phyloP scores from a whole-genome alignment of 2,329 filamentous ascomycete species.

The Xylariaceae sp. region DNA sequence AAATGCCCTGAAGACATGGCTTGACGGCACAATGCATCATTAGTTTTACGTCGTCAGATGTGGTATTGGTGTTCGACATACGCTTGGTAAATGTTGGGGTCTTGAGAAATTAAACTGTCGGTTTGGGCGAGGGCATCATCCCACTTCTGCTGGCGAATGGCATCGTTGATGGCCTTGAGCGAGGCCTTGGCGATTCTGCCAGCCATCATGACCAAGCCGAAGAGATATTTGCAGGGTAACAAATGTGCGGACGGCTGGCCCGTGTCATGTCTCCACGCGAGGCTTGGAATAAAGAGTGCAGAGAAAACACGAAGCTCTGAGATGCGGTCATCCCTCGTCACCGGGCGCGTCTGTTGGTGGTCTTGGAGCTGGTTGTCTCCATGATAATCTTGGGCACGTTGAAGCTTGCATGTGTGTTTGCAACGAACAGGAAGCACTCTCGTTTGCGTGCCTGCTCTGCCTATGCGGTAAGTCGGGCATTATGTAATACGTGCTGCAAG shows the following conservation, averaged over 20 bases:
- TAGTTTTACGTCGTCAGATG: background rate
- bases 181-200: slow-evolving; percentile 57
- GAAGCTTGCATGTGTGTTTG: background rate
- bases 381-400: background rate
- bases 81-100: slow-evolving; percentile 79
- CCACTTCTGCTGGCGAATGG: slow-evolving; percentile 74
- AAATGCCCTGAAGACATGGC: slow-evolving; percentile 82
- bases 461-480: no score
- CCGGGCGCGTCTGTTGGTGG: background rate
- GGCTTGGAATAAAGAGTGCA: background rate
- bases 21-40: slow-evolving; percentile 31
- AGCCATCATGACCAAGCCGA: slow-evolving; percentile 41
- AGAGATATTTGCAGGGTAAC: background rate
- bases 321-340: slow-evolving; percentile 24
- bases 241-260: slow-evolving; percentile 5
- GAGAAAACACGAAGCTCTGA: slow-evolving; percentile 7
- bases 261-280: slow-evolving; percentile 25
- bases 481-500: no score
- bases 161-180: slow-evolving; percentile 75
- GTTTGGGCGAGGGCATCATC: slow-evolving; percentile 69
- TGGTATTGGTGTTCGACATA: slow-evolving; percentile 39
- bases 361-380: background rate
- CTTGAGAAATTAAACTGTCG: slow-evolving; percentile 63
- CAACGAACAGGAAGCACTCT: no score
- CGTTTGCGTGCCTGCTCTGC: no score